Evolutionary conservation across 768 basidiomycete genomes (phyloP), one percentile per base, ranked within the genome.

Genomic region (Mycena maculata): DNA sequence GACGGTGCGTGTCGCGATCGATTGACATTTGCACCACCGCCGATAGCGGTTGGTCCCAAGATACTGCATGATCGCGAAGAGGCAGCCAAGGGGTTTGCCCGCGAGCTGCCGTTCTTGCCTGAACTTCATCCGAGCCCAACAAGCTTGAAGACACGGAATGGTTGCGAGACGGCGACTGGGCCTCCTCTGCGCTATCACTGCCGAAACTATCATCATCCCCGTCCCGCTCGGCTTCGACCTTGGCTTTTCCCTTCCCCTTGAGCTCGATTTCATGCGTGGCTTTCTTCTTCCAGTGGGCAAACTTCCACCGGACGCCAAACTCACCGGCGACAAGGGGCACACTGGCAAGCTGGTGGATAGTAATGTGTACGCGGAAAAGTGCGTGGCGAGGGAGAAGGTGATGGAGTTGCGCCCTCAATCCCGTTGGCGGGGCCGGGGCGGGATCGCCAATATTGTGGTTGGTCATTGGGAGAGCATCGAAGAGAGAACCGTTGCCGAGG

Each of bases 311-410:
- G 3, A 90, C 85, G 22, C 83, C 88, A 73, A 93, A 92, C 73
- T 92, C 86, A 65, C 92, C 92, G 42, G 81, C 79, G 41, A 92
- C 87, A 65, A 92, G 86, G 0, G 92, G 92, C 0, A 94, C 89
- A 67, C 87, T 90, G 25, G 86, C 83, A n/a, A 94, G 84, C 69
- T 92, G 87, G 77, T 92, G 89, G 44, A 93, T 82, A 25, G 82
- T 80, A 47, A 93, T 73, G 20, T 82, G 81, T 33, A 88, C 86
- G 64, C 86, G 85, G 78, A 94, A 93, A 60, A 86, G 83, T 5
- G 90, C 86, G 74, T 92, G 90, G 44, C 85, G 81, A 18, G 90
- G 89, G 7, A 91, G 80, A 55, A 91, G 82, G 38, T 90, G 87
- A 31, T 85, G 83, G 1, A 91, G 78, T 57, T 89, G 89, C 0